Base-by-base conservation (phyloP, 2,329 filamentous ascomycete species). In the Neonectria ditissima region DNA sequence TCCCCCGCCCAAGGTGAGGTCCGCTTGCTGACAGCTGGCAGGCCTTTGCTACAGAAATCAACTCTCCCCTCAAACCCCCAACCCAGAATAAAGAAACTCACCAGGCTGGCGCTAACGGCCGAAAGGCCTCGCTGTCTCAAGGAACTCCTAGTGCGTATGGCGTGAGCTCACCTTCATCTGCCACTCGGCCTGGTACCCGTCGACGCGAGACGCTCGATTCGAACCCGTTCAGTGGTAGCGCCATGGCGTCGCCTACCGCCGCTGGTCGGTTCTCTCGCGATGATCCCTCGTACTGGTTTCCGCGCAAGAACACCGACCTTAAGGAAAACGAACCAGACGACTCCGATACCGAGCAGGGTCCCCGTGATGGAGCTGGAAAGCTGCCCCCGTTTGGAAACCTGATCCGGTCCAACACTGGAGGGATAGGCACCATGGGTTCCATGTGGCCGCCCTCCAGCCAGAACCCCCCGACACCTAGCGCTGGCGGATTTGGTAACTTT, bases 401-500 rank as follows among this genome's bases (percentile, higher is more conserved):
- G 63, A 79, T 85, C 65, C 85, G 88, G 39, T 84, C 81, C 70
- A 89, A 86, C 67, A 88, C 86, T 30, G 79, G 81, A 7, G 82
- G 83, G n/a, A 80, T 77, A 30, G 72, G 80, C 1, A 80, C 76
- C 4, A 82, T 86, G 66, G 81, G 80, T 22, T 73, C 76, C 14
- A 84, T 80, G 9, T 81, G 80, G 80, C 76, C 78, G 20, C 71
- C 78, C 4, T 77, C 87, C 14, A 30, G 26, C 10, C 47, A 50
- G 18, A 84, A 87, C 22, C 87, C 87, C 58, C 84, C 83, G 53
- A 86, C 90, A 45, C 86, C 88, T 13, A 88, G 92, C 70, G 86
- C 90, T 7, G 94, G 95, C 34, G 90, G 90, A 22, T 99, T 99
- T 79, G 95, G 95, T 11, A 96, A 90, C 73, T 98, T 98, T 78